phyloP scores from a whole-genome alignment of 2,329 filamentous ascomycete species.

The Ploettnerulaceae sp. region DNA sequence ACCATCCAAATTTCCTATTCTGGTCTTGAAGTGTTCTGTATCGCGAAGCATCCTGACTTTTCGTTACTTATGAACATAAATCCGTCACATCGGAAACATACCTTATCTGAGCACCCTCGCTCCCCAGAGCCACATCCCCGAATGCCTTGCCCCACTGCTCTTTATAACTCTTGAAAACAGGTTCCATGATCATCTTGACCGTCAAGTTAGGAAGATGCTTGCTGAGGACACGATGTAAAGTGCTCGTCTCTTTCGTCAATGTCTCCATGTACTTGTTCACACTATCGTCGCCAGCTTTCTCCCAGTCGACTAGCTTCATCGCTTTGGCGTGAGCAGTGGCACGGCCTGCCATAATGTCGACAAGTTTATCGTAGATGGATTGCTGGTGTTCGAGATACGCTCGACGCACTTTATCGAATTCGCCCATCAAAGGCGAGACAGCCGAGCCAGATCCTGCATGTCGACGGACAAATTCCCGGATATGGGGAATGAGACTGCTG shows the following conservation, averaged over 20 bases:
- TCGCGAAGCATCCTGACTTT: slow-evolving; percentile 62
- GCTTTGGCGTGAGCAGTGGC: slow-evolving; percentile 57
- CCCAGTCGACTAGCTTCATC: slow-evolving; percentile 64
- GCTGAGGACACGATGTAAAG: slow-evolving; percentile 62
- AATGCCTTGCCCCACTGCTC: slow-evolving; percentile 64
- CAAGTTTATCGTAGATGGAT: slow-evolving; percentile 68
- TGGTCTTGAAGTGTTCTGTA: slow-evolving; percentile 56
- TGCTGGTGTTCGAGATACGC: slow-evolving; percentile 60
- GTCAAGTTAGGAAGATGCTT: slow-evolving; percentile 62
- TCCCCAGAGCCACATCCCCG: slow-evolving; percentile 51
- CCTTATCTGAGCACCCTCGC: slow-evolving; percentile 57
- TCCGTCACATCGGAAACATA: too few relatives aligned
- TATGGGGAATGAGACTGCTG: slow-evolving; percentile 79
- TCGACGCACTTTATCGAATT: slow-evolving; percentile 31
- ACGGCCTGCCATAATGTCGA: slow-evolving; percentile 66
- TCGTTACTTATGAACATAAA: too few relatives aligned
- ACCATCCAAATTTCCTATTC: slow-evolving; percentile 59
- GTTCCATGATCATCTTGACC: slow-evolving; percentile 63
- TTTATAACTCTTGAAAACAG: slow-evolving; percentile 62
- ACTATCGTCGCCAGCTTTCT: slow-evolving; percentile 37
- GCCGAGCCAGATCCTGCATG: slow-evolving; percentile 52
- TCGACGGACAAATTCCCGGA: slow-evolving; percentile 84
- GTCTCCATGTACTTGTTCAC: slow-evolving; percentile 65
- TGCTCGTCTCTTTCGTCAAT: slow-evolving; percentile 64
- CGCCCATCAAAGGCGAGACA: slow-evolving; percentile 49